phyloP scores from a whole-genome alignment of 23 red algal species.

The Gracilariopsis chorda region DNA sequence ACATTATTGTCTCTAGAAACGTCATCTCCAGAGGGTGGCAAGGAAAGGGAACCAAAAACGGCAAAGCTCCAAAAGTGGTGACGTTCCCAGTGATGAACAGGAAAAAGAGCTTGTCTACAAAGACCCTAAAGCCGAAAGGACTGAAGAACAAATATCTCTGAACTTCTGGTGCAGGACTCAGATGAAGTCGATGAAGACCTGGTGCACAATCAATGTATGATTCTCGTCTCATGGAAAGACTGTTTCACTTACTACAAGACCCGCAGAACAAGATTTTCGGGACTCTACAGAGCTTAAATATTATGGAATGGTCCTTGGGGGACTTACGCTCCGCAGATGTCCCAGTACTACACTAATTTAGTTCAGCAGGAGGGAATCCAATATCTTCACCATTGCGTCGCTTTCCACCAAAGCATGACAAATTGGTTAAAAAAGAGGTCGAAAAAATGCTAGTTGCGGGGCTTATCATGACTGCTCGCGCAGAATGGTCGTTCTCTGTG shows the following conservation, averaged over 20 bases:
- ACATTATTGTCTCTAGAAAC: no score
- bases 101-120: no score
- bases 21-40: no score
- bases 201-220: no score
- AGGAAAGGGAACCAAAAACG: no score
- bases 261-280: not conserved
- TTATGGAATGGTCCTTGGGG: not conserved
- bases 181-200: no score
- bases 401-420: not conserved
- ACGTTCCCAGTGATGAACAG: no score
- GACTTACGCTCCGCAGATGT: not conserved
- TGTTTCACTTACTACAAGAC: not conserved
- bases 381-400: not conserved
- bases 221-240: not conserved
- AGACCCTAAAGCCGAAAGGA: no score
- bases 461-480: not conserved
- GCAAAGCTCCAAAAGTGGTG: no score
- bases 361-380: not conserved
- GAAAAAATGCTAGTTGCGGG: not conserved
- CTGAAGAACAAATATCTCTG: no score
- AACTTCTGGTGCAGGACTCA: no score
- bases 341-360: not conserved
- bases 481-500: not conserved
- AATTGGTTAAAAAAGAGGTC: not conserved
- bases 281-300: not conserved